Conservation (phyloP, 768 basidiomycete genomes). For the Phanerochaete carnosa region DNA sequence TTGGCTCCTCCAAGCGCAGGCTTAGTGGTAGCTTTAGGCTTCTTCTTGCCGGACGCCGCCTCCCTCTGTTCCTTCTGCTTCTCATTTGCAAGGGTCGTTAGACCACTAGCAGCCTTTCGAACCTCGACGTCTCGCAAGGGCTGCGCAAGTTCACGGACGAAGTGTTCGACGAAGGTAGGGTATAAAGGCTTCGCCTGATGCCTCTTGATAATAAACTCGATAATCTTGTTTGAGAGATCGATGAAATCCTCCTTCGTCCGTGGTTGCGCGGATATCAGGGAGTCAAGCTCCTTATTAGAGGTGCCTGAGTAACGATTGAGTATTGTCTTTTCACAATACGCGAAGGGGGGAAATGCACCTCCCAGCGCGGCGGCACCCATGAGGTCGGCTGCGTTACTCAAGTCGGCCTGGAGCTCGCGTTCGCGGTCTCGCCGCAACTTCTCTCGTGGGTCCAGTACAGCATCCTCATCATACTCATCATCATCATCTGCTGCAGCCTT, state of each 20-base stretch:
- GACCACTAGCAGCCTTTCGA: constrained; percentile 78
- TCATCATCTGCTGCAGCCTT: constrained; percentile 54
- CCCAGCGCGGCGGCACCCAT: constrained; percentile 68
- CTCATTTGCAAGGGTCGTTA: constrained; percentile 90
- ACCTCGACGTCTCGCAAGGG: constrained; percentile 90
- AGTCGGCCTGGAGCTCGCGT: constrained; percentile 81
- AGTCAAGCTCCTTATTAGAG: constrained; percentile 65
- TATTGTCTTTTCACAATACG: neutral
- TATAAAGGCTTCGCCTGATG: constrained; percentile 85
- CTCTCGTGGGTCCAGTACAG: constrained; percentile 70
- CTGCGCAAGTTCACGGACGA: constrained; percentile 68
- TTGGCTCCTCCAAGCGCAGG: constrained; percentile 77
- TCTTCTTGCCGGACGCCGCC: constrained; percentile 87
- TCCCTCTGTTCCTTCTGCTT: constrained; percentile 92
- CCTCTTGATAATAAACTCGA: constrained; percentile 70
- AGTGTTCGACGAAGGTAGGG: constrained; percentile 77
- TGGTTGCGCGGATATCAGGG: constrained; percentile 73
- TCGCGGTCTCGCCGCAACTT: constrained; percentile 77
- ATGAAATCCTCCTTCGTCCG: constrained; percentile 89
- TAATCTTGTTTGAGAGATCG: constrained; percentile 66
- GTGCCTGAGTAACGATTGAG: constrained; percentile 43
- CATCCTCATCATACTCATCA: constrained; percentile 61
- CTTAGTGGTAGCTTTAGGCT: constrained; percentile 65
- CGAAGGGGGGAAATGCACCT: constrained; percentile 38
- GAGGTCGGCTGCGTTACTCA: constrained; percentile 78